Evolutionary conservation across 768 basidiomycete species (phyloP), one percentile per base, ranked within the genome.

Genomic region (Suillus cothurnatus): DNA sequence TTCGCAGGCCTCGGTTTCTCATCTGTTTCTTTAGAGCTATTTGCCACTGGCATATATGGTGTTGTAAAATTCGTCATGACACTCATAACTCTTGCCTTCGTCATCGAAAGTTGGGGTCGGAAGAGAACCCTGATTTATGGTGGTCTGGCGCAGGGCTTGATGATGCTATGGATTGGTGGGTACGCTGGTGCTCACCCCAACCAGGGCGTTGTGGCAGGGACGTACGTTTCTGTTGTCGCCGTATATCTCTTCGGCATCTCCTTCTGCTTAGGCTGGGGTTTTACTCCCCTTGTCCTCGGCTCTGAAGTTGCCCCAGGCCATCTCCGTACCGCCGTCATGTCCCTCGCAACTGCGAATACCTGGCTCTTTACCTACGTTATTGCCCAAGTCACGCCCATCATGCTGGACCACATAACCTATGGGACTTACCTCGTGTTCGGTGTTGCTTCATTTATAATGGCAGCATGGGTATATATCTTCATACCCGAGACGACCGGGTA

Each of bases 21-120:
- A 2, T 69, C 71, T 39, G 75, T 72, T 34, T 72, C 70, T 0
- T 66, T 76, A 0, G 68, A 77, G 28, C 71, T 82, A 2, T 68
- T 81, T 39, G 79, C 81, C 1, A 82, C 81, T 0, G 80, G 80
- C 9, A 68, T 82, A 34, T 81, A 81, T 47, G 81, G 80, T 19
- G 72, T 80, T 53, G 77, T 81, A 66, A 82, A 82, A 57, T 78
- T 79, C 36, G 66, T 74, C 52, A 59, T 70, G 21, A 74, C 78
- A 2, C 69, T 65, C 43, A 23, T 78, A 59, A 73, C 72, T 34
- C 75, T 81, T 23, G 71, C 72, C 1, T 73, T 81, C 55, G 71
- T 81, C 31, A 77, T 81, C 59, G 80, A 81, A 64, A 72, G 77
- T 7, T 75, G 77, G 70, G 80, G 80, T 1, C 75, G 80, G 21